Percentiles rank a stretch among this genome's conserved stretches.
These are phyloP conservation scores for Pluteus cervinus DNA, from an alignment of 768 basidiomycete genomes.

Conservation along the genomic window DNA sequence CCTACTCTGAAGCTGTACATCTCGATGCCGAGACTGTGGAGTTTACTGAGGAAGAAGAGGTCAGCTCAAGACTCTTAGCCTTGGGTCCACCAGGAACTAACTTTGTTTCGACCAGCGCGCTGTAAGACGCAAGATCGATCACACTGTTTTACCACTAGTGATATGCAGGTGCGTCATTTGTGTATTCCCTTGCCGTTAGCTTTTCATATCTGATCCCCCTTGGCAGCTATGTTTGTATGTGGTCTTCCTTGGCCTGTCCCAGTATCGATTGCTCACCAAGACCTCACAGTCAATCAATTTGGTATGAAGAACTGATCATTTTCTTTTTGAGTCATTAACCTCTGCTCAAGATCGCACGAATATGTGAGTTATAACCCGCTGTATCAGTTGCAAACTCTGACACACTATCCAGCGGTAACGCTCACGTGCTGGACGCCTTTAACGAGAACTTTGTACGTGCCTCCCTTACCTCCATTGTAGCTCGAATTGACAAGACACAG, in stretches of 20 bases:
- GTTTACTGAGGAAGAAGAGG: slow-evolving; percentile 46
- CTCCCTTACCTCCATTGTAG: background rate
- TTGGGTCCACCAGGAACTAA: no score
- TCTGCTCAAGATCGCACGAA: slow-evolving; percentile 43
- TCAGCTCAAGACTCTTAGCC: slow-evolving; percentile 9
- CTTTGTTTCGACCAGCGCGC: slow-evolving; percentile 21
- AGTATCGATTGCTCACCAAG: slow-evolving; percentile 8
- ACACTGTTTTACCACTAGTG: slow-evolving; percentile 42
- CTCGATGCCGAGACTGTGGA: slow-evolving; percentile 42
- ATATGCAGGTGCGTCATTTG: slow-evolving; percentile 35
- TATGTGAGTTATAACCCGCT: slow-evolving; percentile 29
- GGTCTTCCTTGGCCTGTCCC: background rate
- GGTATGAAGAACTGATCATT: slow-evolving; percentile 20
- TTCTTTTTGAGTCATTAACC: background rate
- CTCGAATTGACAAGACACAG: slow-evolving; percentile 16
- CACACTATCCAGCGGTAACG: slow-evolving; percentile 38
- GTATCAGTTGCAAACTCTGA: no score
- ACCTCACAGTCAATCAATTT: slow-evolving; percentile 37
- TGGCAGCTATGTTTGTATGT: slow-evolving; percentile 43
- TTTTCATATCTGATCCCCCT: slow-evolving; percentile 1
- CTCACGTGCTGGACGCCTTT: slow-evolving; percentile 45
- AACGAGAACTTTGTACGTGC: slow-evolving; percentile 44
- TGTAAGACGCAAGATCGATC: slow-evolving; percentile 46
- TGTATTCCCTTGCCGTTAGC: background rate
- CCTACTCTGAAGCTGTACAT: slow-evolving; percentile 44